phyloP scores from a whole-genome alignment of 345 rosid genomes.

The Lepidium sativum region DNA sequence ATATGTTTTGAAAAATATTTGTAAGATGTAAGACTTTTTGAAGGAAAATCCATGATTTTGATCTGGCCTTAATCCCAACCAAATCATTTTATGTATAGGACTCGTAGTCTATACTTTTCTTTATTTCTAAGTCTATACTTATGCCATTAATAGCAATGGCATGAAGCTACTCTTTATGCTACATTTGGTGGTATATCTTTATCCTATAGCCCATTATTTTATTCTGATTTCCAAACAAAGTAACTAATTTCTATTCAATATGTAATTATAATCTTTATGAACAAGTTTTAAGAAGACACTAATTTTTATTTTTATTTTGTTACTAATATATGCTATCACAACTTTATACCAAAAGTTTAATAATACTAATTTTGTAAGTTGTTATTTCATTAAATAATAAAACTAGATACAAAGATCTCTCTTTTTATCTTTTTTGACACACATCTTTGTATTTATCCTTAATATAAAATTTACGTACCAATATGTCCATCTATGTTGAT shows the following conservation, averaged over 20 bases:
- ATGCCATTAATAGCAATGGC: constrained; percentile 16
- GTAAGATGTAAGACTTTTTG: not conserved
- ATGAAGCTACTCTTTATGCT: constrained; percentile 18
- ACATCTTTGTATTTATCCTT: not conserved
- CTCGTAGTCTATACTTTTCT: not conserved
- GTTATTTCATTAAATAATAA: not conserved
- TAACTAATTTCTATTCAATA: not conserved
- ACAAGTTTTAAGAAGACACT: too few relatives aligned
- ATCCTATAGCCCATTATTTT: not conserved
- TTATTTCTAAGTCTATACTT: not conserved
- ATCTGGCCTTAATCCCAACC: not conserved
- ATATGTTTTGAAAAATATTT: too few relatives aligned
- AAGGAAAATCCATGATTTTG: not conserved
- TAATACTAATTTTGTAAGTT: not conserved
- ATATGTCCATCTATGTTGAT: not conserved
- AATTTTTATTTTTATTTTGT: too few relatives aligned
- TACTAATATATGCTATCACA: not conserved
- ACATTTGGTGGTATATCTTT: constrained; percentile 6
- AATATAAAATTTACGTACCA: not conserved
- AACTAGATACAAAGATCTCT: not conserved
- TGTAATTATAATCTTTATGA: too few relatives aligned
- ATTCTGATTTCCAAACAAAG: not conserved
- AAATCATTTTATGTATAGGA: not conserved
- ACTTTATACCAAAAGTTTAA: not conserved
- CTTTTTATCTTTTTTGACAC: not conserved